A percentile compares a stretch with the other conserved stretches of the same genome.
phyloP scores from a whole-genome alignment of 1,284 basidiomycete species.

The Mycosarcoma mackinlayi region DNA sequence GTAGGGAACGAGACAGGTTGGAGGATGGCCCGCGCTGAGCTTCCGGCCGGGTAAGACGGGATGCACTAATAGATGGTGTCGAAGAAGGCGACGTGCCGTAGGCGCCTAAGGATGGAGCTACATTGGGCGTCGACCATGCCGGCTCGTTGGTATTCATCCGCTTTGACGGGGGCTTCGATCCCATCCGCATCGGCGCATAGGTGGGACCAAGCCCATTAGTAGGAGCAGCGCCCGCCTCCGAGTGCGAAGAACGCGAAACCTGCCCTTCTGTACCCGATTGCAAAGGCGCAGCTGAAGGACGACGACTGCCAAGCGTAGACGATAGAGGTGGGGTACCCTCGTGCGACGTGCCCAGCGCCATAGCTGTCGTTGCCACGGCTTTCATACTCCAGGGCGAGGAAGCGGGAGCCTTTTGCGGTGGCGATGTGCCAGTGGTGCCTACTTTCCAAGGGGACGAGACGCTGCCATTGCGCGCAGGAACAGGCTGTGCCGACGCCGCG shows the following conservation, averaged over 20 bases:
- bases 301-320: slow-evolving; percentile 14
- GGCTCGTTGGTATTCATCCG: slow-evolving; percentile 38
- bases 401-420: slow-evolving; percentile 17
- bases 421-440: slow-evolving; percentile 17
- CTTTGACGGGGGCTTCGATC: slow-evolving; percentile 25
- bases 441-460: slow-evolving; percentile 42
- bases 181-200: slow-evolving; percentile 46
- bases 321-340: slow-evolving; percentile 29
- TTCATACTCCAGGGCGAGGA: slow-evolving; percentile 40
- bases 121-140: slow-evolving; percentile 33
- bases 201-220: slow-evolving; percentile 45
- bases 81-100: slow-evolving; percentile 29
- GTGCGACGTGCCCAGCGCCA: slow-evolving; percentile 30
- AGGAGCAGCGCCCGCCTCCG: slow-evolving; percentile 18
- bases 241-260: slow-evolving; percentile 12
- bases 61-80: not conserved
- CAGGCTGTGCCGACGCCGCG: slow-evolving; percentile 12
- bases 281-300: slow-evolving; percentile 40
- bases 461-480: slow-evolving; percentile 22
- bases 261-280: slow-evolving; percentile 9
- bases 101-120: slow-evolving; percentile 9
- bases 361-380: slow-evolving; percentile 34
- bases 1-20: slow-evolving; percentile 19
- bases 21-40: slow-evolving; percentile 21
- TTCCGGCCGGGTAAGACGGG: slow-evolving; percentile 8